These are phyloP conservation scores for Crithidia acanthocephali DNA, from an alignment of 208 protist genomes.

Conservation along the genomic window DNA sequence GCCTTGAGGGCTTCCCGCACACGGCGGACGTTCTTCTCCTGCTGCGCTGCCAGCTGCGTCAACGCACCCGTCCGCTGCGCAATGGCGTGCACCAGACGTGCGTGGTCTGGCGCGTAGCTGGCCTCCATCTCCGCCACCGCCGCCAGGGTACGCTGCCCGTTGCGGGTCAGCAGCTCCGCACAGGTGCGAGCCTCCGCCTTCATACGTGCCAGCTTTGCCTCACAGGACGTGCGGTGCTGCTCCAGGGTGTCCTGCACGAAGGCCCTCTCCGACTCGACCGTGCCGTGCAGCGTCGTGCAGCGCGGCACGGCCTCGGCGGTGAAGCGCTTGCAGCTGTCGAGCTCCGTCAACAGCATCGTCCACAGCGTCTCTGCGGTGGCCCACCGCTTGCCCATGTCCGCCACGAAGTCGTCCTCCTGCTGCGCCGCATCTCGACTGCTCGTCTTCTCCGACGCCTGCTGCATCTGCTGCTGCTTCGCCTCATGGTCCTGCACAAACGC, in stretches of 20 bases:
- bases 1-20: conserved; percentile 81
- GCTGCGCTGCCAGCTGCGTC: conserved; percentile 48
- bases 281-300: conserved; percentile 13
- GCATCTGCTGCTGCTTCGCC: background rate
- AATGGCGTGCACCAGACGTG: conserved; percentile 41
- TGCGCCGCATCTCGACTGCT: background rate
- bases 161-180: conserved; percentile 36
- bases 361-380: conserved; percentile 52
- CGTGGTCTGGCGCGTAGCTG: conserved; percentile 32
- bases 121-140: conserved; percentile 46
- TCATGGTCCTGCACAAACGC: conserved; percentile 26
- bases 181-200: conserved; percentile 44
- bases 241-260: conserved; percentile 29
- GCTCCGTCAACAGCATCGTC: conserved; percentile 55
- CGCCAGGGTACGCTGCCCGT: conserved; percentile 24
- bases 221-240: conserved; percentile 25
- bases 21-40: conserved; percentile 75
- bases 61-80: conserved; percentile 35
- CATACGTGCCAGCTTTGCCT: conserved; percentile 36
- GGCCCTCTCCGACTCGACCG: conserved; percentile 10
- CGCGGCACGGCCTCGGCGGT: conserved; percentile 22
- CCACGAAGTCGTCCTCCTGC: conserved; percentile 5
- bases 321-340: conserved; percentile 46
- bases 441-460: background rate
- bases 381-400: conserved; percentile 28